These are phyloP conservation scores for Blastobotrys apis DNA, from an alignment of 1,139 yeast species.

Conservation along the genomic window DNA sequence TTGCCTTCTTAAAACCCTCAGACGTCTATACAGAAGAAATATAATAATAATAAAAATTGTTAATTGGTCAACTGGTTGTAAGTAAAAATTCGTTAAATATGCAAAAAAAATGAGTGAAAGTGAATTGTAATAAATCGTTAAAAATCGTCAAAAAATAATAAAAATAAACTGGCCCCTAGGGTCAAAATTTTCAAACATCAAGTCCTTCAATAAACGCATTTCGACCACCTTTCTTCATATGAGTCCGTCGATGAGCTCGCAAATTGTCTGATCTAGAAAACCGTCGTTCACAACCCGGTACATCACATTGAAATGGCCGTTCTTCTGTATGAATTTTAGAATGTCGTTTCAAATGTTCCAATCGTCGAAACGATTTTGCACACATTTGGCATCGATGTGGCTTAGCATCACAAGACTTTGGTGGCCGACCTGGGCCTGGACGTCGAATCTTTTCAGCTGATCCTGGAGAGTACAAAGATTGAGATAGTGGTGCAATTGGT, in stretches of 20 bases:
- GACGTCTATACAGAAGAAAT: too few relatives aligned
- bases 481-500: neutral
- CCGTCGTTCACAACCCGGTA: conserved; percentile 59
- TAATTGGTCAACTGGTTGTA: too few relatives aligned
- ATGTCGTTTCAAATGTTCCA: conserved; percentile 90
- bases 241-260: conserved; percentile 73
- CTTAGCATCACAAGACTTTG: conserved; percentile 23
- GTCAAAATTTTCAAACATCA: neutral
- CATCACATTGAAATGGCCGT: conserved; percentile 76
- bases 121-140: neutral
- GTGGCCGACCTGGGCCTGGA: conserved; percentile 17
- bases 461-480: neutral
- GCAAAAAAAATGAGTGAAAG: too few relatives aligned
- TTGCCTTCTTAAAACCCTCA: too few relatives aligned
- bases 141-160: neutral
- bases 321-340: conserved; percentile 84
- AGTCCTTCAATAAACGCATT: conserved; percentile 40
- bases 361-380: conserved; percentile 83
- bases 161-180: neutral
- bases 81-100: too few relatives aligned
- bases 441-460: conserved; percentile 9
- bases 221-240: conserved; percentile 49
- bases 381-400: conserved; percentile 46
- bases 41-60: too few relatives aligned
- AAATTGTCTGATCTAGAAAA: conserved; percentile 77